phyloP scores from a whole-genome alignment of 208 protist species.

The Blastocrithidia nonstop region DNA sequence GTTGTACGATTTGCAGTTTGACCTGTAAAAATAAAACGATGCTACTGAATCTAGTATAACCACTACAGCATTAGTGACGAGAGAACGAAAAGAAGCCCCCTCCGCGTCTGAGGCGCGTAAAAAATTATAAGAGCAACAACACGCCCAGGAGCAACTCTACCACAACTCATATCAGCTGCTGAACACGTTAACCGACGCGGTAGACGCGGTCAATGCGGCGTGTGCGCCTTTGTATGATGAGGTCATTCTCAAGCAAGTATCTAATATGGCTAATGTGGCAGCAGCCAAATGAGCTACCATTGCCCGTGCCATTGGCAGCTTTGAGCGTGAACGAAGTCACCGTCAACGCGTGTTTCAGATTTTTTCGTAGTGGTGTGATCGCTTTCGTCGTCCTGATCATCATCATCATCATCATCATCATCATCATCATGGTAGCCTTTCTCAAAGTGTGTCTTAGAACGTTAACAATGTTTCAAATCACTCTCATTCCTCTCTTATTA shows the following conservation, averaged over 20 bases:
- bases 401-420: background rate
- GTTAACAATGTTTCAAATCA: background rate
- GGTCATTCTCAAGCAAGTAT: slow-evolving; percentile 31
- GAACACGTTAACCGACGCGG: slow-evolving; percentile 16
- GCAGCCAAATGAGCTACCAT: slow-evolving; percentile 48
- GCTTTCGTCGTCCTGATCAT: slow-evolving; percentile 9
- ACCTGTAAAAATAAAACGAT: slow-evolving; percentile 7
- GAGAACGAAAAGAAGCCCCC: no score
- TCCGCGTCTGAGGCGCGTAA: slow-evolving; percentile 22
- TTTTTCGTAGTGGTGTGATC: slow-evolving; percentile 58
- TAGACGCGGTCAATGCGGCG: slow-evolving; percentile 31
- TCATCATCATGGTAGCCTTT: no score
- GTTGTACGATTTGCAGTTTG: slow-evolving; percentile 32
- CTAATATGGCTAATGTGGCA: slow-evolving; percentile 37
- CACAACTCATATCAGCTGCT: slow-evolving; percentile 41
- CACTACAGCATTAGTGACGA: no score
- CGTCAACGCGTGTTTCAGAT: slow-evolving; percentile 60
- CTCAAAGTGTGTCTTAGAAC: background rate
- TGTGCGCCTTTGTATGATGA: slow-evolving; percentile 52
- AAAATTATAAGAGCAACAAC: slow-evolving; percentile 23
- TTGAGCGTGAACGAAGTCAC: slow-evolving; percentile 53
- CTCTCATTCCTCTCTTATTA: background rate
- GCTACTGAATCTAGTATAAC: no score
- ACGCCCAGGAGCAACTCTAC: slow-evolving; percentile 34
- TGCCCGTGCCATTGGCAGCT: slow-evolving; percentile 42